Conservation (phyloP, 2,329 filamentous ascomycete species). For the Diplodia corticola region DNA sequence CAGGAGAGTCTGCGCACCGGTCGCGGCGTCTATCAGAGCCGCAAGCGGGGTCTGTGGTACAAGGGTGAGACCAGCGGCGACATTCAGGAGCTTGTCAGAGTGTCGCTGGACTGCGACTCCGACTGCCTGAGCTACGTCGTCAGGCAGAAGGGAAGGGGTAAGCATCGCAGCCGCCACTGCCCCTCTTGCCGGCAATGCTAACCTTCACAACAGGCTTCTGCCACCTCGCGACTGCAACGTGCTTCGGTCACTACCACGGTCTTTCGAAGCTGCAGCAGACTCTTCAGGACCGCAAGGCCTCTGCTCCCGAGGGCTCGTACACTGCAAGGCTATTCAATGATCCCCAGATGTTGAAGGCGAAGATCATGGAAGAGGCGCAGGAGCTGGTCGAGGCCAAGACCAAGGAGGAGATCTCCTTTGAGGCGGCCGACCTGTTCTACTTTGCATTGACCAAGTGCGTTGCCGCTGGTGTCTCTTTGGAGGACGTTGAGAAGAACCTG, state of each 20-base stretch:
- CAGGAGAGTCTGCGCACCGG: conserved; percentile 80
- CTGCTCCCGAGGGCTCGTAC: conserved; percentile 87
- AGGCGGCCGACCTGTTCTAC: conserved; percentile 93
- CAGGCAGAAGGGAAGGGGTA: conserved; percentile 76
- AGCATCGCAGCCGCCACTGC: conserved; percentile 21
- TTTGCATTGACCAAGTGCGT: conserved; percentile 92
- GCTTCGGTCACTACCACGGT: conserved; percentile 83
- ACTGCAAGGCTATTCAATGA: conserved; percentile 92
- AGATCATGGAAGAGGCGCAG: conserved; percentile 98
- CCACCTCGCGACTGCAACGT: conserved; percentile 87
- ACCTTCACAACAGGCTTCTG: conserved; percentile 67
- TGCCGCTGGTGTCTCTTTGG: conserved; percentile 77
- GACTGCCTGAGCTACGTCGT: conserved; percentile 91
- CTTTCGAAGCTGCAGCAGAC: conserved; percentile 86
- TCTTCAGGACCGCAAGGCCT: conserved; percentile 74
- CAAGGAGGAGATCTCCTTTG: conserved; percentile 83
- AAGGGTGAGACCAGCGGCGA: conserved; percentile 95
- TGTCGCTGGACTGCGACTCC: conserved; percentile 88
- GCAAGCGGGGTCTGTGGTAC: conserved; percentile 93
- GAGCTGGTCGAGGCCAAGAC: conserved; percentile 86
- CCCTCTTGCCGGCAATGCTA: background rate
- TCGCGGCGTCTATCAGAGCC: conserved; percentile 88
- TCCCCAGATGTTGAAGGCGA: conserved; percentile 82
- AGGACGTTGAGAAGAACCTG: conserved; percentile 88
- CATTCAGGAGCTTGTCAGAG: conserved; percentile 80